Evolutionary conservation across 192 early-diverging fungal genomes (phyloP).

Genomic region (Coemansia sp.): DNA sequence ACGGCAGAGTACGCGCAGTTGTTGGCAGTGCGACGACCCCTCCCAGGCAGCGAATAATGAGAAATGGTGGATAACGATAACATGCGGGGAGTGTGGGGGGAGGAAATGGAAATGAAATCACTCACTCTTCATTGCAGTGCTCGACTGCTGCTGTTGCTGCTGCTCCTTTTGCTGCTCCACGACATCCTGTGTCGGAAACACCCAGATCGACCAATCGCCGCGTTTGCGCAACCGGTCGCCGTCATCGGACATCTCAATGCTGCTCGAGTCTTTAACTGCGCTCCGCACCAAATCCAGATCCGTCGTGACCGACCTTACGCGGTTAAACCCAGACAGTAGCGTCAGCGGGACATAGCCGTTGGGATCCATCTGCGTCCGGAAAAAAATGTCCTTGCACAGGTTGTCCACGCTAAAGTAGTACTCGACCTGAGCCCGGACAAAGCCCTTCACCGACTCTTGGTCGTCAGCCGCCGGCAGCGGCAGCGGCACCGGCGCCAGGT

Average conservation of each 20-base stretch:
- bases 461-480: constrained; percentile 36
- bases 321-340: constrained; percentile 83
- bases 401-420: constrained; percentile 99
- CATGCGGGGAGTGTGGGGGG: not conserved
- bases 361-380: constrained; percentile 87
- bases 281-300: constrained; percentile 63
- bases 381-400: constrained; percentile 92
- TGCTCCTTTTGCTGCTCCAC: constrained; percentile 43
- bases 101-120: constrained; percentile 16
- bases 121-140: constrained; percentile 48
- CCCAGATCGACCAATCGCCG: constrained; percentile 83
- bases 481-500: constrained; percentile 13
- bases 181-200: constrained; percentile 66
- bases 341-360: constrained; percentile 78
- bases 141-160: constrained; percentile 40
- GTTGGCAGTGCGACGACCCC: no score
- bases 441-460: constrained; percentile 34
- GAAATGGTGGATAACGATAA: not conserved
- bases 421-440: constrained; percentile 60
- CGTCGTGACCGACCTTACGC: constrained; percentile 69
- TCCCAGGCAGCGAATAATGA: no score
- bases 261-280: constrained; percentile 50
- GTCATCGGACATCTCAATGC: constrained; percentile 59
- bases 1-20: no score
- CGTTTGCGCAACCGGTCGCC: constrained; percentile 60